phyloP scores from a whole-genome alignment of 345 rosid species.

The Sonneratia alba region DNA sequence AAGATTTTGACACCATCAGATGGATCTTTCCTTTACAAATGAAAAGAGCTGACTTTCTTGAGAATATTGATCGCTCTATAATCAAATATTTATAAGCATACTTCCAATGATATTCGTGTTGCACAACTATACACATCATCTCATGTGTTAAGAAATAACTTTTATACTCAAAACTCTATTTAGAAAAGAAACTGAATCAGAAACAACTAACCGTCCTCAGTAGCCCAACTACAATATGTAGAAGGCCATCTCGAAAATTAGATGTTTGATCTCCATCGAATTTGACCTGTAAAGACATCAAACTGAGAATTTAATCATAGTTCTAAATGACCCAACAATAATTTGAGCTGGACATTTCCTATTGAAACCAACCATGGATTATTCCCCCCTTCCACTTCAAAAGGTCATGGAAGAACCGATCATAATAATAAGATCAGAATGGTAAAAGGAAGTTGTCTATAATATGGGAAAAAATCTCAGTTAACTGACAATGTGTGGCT shows the following conservation, averaged over 20 bases:
- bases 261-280: conserved; percentile 14
- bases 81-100: neutral
- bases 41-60: neutral
- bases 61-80: neutral
- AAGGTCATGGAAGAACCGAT: neutral
- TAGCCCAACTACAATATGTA: conserved; percentile 15
- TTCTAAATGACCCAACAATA: neutral
- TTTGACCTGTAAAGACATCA: conserved; percentile 8
- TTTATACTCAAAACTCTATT: neutral
- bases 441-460: neutral
- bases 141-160: neutral
- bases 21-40: neutral
- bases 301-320: neutral
- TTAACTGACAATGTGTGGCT: neutral
- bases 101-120: neutral
- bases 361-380: neutral
- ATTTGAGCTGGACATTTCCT: neutral
- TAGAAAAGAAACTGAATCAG: neutral
- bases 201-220: conserved; percentile 17
- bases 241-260: conserved; percentile 14
- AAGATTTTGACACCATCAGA: neutral
- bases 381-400: neutral
- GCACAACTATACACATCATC: neutral
- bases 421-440: neutral
- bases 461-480: neutral